Conservation (phyloP, 164 flowering plant species). For the Malania oleifera region DNA sequence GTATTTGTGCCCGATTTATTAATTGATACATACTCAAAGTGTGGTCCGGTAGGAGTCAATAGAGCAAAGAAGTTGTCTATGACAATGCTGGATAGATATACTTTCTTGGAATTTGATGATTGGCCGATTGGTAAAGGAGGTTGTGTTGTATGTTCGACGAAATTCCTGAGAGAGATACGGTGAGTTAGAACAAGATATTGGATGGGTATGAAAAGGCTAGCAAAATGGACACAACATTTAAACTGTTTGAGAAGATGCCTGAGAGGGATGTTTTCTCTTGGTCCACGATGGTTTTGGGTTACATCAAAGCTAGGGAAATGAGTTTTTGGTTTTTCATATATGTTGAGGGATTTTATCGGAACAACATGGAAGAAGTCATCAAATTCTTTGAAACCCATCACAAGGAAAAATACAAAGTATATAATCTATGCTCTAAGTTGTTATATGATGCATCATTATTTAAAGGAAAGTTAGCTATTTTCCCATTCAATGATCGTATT, state of each 20-base stretch:
- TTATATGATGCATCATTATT: too few species aligned
- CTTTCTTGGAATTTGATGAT: slow-evolving; percentile 80
- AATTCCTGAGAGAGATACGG: slow-evolving; percentile 71
- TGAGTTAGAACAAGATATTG: slow-evolving; percentile 78
- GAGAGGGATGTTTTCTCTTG: slow-evolving; percentile 75
- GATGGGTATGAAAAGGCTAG: slow-evolving; percentile 73
- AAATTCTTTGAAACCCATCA: too few species aligned
- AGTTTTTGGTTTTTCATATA: too few species aligned
- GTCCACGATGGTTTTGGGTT: slow-evolving; percentile 78
- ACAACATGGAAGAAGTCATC: too few species aligned
- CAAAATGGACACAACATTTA: slow-evolving; percentile 51
- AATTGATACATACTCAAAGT: slow-evolving; percentile 60
- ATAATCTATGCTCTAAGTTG: too few species aligned
- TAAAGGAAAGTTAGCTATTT: too few species aligned
- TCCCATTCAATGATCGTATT: too few species aligned
- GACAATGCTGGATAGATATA: slow-evolving; percentile 52
- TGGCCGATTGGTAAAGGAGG: slow-evolving; percentile 45
- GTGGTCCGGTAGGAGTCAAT: slow-evolving; percentile 43
- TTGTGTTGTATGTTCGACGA: slow-evolving; percentile 64
- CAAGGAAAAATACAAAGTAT: too few species aligned
- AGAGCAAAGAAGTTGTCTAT: slow-evolving; percentile 50
- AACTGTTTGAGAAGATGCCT: slow-evolving; percentile 69
- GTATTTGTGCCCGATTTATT: slow-evolving; percentile 67
- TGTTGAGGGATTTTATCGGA: too few species aligned
- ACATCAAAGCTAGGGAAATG: slow-evolving; percentile 56